Evolutionary conservation across 441 rosid species (phyloP).

Genomic region (Corymbia calophylla): DNA sequence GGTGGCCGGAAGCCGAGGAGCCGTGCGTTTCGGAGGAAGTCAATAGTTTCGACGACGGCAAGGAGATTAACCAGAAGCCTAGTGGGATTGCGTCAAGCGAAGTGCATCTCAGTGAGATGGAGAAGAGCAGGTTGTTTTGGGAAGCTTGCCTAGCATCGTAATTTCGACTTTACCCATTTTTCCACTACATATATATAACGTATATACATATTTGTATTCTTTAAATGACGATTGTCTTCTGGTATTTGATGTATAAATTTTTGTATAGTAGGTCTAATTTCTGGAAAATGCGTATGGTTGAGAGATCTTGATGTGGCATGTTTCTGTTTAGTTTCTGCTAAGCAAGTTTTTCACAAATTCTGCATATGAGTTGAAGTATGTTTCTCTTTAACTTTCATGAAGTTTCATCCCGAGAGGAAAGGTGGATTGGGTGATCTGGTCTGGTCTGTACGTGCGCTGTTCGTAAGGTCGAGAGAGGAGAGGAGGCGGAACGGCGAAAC

Average conservation of each 20-base stretch:
- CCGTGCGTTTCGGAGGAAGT: background rate
- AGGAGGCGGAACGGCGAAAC: background rate
- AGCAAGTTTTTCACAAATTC: background rate
- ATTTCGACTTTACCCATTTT: background rate
- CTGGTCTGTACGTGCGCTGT: background rate
- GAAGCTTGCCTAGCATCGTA: background rate
- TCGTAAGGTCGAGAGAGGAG: background rate
- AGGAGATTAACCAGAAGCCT: background rate
- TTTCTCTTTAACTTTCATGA: background rate
- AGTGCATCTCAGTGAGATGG: background rate
- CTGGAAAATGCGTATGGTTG: background rate
- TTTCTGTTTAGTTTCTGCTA: background rate
- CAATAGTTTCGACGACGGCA: background rate
- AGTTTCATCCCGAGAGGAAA: background rate
- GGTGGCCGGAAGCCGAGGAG: background rate
- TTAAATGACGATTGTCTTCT: background rate
- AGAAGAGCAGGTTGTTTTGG: background rate
- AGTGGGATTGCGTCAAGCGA: background rate
- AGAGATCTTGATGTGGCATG: background rate
- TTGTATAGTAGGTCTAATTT: background rate
- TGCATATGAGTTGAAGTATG: background rate
- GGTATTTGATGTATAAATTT: background rate
- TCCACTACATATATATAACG: background rate
- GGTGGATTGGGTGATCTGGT: background rate
- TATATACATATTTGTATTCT: background rate